Conservation (phyloP, 2,329 filamentous ascomycete genomes). For the Ophiosphaerella korrae region DNA sequence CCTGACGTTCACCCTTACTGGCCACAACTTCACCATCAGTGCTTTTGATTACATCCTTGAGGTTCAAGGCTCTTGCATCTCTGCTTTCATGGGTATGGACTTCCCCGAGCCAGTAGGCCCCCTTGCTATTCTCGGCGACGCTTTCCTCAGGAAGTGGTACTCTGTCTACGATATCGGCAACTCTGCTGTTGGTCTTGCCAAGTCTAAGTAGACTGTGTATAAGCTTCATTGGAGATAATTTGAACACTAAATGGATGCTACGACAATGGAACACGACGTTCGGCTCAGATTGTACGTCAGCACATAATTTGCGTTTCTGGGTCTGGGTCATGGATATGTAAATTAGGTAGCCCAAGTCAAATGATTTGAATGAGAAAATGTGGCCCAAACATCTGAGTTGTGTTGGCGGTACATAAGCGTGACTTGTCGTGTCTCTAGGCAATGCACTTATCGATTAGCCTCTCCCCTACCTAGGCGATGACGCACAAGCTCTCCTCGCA, state of each 20-base stretch:
- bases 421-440: neutral
- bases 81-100: slow-evolving; percentile 95
- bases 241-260: neutral
- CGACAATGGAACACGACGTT: slow-evolving; percentile 8
- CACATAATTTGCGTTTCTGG: slow-evolving; percentile 12
- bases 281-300: slow-evolving; percentile 29
- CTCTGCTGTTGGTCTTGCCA: slow-evolving; percentile 85
- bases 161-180: slow-evolving; percentile 95
- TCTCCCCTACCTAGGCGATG: neutral
- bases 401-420: too few species aligned
- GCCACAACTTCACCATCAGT: slow-evolving; percentile 89
- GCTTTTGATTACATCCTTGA: slow-evolving; percentile 95
- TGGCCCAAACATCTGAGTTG: neutral
- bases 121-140: slow-evolving; percentile 91
- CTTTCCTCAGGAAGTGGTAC: slow-evolving; percentile 82
- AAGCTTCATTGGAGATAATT: neutral
- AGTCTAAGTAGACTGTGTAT: slow-evolving; percentile 65
- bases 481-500: slow-evolving; percentile 2
- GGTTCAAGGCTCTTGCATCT: slow-evolving; percentile 93
- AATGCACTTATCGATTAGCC: neutral
- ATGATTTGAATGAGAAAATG: slow-evolving; percentile 10
- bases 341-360: slow-evolving; percentile 17
- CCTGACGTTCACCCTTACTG: slow-evolving; percentile 85
- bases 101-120: slow-evolving; percentile 83
- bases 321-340: slow-evolving; percentile 15